Evolutionary conservation across 768 basidiomycete genomes (phyloP), one percentile per base, ranked within the genome.

Genomic region (Dendrothele bispora): DNA sequence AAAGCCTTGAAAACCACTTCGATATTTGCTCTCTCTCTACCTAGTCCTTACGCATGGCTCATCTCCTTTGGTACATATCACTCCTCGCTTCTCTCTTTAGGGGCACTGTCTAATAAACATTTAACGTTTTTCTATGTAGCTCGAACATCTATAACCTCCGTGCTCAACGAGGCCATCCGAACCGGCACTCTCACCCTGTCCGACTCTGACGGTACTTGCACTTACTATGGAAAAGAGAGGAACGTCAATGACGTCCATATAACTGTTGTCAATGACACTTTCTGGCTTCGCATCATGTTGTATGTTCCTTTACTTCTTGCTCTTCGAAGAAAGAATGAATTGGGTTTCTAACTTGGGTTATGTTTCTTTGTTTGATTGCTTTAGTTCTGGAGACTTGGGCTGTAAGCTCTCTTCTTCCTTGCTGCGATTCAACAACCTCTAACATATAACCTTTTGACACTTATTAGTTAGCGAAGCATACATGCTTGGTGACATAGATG

Each of bases 401-500:
- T 85, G 83, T 84, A 68, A 74, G 80, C 56, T 41, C 43, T 26
- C 29, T 28, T 24, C 21, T 27, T 29, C 26, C 20, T 36, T 39
- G 17, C 26, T 11, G 18, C 21, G 27, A 18, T 32, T 43, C 30
- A 10, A 10, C 30, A 32, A 32, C 10, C 30, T 32, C 10, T 32
- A 32, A n/a, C 4, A 43, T 26, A 22, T 35, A 25, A 32, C 22
- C 24, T 61, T 49, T 51, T 56, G 49, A 50, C 53, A 48, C 48
- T 28, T 30, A 49, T 57, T 43, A 86, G 83, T 86, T 68, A 84
- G 83, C 61, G 84, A 86, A 72, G 84, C 83, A 3, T 86, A 82
- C 62, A 85, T 86, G 84, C 72, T 84, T 61, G 84, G 83, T 44
- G 84, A 86, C 51, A 69, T 85, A 28, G 71, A 84, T 55, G 80